Conservation (phyloP, 495 filamentous ascomycete species). For the Sporormia fimetaria region DNA sequence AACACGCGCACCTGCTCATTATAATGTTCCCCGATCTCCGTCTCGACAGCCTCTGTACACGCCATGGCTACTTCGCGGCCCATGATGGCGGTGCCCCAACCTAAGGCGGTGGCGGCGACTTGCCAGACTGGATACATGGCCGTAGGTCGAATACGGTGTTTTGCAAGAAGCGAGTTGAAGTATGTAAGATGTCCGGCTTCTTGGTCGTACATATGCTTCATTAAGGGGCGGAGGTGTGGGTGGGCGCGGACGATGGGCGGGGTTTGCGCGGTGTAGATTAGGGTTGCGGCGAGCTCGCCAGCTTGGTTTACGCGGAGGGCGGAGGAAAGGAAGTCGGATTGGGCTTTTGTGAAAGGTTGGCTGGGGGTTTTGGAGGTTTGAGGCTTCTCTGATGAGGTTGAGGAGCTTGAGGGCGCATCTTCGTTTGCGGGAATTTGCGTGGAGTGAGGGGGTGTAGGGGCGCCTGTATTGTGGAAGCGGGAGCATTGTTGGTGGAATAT, state of each 20-base stretch:
- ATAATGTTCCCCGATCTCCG: constrained; percentile 93
- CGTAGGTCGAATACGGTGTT: constrained; percentile 86
- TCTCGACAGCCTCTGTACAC: constrained; percentile 96
- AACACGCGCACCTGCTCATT: constrained; percentile 79
- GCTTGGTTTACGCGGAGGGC: constrained; percentile 38
- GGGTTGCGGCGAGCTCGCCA: constrained; percentile 36
- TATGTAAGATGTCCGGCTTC: constrained; percentile 75
- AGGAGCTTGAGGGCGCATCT: background rate
- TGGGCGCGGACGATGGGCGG: constrained; percentile 60
- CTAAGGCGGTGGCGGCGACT: constrained; percentile 68
- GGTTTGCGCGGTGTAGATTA: constrained; percentile 44
- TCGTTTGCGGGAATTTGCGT: no score
- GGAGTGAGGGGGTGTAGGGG: no score
- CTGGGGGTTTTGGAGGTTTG: background rate
- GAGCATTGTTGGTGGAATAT: no score
- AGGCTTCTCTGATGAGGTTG: background rate
- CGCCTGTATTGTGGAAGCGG: no score
- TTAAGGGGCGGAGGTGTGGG: constrained; percentile 75
- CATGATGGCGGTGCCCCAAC: constrained; percentile 82
- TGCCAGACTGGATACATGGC: constrained; percentile 89
- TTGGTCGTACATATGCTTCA: constrained; percentile 98
- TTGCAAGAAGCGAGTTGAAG: constrained; percentile 75
- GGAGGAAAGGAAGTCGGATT: constrained; percentile 12
- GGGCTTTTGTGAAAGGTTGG: constrained; percentile 6
- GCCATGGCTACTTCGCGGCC: constrained; percentile 95